Percentiles rank a stretch among this genome's conserved stretches.
Conservation (phyloP, 2,329 filamentous ascomycete genomes). For the Periconia macrospinosa region DNA sequence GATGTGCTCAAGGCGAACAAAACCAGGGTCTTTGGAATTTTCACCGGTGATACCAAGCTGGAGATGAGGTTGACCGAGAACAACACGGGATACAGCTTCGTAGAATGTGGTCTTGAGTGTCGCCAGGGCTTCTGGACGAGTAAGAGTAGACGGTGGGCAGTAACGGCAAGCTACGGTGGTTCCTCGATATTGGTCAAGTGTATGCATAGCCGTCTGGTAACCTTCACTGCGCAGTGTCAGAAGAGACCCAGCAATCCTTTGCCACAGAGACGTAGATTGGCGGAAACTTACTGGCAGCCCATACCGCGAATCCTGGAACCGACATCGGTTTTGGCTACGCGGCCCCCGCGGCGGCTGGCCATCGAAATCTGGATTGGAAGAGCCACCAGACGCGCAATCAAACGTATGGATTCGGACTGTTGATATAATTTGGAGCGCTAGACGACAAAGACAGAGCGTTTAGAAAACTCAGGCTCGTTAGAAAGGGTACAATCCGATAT, state of each 20-base stretch:
- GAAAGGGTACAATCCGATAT: no score
- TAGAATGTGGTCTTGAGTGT: constrained; percentile 9
- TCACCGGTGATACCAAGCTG: constrained; percentile 14
- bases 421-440: no score
- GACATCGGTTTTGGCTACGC: background rate
- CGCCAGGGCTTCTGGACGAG: constrained; percentile 7
- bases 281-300: constrained; percentile 12
- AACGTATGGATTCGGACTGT: no score
- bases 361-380: background rate
- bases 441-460: no score
- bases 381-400: no score
- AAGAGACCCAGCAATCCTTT: background rate
- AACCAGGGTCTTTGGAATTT: constrained; percentile 13
- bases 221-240: constrained; percentile 11
- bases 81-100: constrained; percentile 10
- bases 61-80: constrained; percentile 15
- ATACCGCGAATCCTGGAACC: constrained; percentile 10
- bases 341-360: background rate
- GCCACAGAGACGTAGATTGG: background rate
- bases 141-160: constrained; percentile 27
- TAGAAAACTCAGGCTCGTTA: no score
- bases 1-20: constrained; percentile 12
- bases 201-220: constrained; percentile 37
- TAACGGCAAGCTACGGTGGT: constrained; percentile 55
- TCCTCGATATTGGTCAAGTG: constrained; percentile 52